Base-by-base conservation (phyloP, 2,329 filamentous ascomycete genomes). In the Monilinia polystroma region DNA sequence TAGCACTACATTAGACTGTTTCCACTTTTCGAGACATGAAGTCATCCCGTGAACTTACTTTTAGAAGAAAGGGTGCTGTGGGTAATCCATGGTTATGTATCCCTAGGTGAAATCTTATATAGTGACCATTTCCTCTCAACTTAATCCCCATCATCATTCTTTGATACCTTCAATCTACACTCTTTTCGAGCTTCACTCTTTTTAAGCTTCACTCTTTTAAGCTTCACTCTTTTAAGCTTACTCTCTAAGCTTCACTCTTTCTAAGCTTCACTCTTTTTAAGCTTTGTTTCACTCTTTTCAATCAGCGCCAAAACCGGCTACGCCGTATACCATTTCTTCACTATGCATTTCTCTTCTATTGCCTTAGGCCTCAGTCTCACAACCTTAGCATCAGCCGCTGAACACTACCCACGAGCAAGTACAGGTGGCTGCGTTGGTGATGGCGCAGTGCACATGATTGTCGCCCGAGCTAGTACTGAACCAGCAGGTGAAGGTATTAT, bases 381-480 rank as follows among this genome's bases (percentile, higher is more conserved):
- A 43, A 26, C 51, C 20, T 32, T 56, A 12, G 26, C 8, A 45
- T 64, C 62, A 20, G 62, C 62, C 20, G 18, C 51, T 16, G 53
- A 6, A 51, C 38, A 53, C 47, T 52, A 52, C 23, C 47, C 59
- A 12, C 59, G 59, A 51, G 47, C 47, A 52, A 45, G 45, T n/a
- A 23, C 62, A 20, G 23, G 60, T 18, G 41, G 20, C 52, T 64
- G 62, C 5, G 53, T 56, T 20, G 29, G 29, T 14, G 47, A 38
- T 4, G 53, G 62, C 3, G 51, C 51, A 26, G 64, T 72, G 1
- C 72, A 79, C 70, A 78, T 79, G 67, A 77, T 79, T 59, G 76
- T 78, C 7, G 76, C 76, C 0, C 75, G 78, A 11, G 78, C 75
- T 16, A 75, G 72, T 43, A 76, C 75, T 23, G 77, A 78, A 71